Base-by-base conservation (phyloP, 202 grass and related monocot species). In the Eragrostis tef region DNA sequence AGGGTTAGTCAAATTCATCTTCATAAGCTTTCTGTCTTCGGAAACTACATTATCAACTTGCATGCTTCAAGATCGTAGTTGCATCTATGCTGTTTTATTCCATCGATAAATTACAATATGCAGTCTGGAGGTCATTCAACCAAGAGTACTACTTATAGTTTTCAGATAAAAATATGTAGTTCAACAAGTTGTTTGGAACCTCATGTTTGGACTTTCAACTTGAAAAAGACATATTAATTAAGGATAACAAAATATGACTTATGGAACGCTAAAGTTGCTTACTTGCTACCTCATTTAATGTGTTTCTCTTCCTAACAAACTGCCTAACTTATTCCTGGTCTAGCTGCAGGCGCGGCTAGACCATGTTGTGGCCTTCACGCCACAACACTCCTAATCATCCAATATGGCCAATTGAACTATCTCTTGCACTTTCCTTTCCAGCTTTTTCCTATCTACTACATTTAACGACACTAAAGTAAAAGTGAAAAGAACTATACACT, bases 141-240 rank as follows among this genome's bases (percentile, higher is more conserved):
- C 54, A 20, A 54, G 51, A 54, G 47, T 42, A 24, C 61, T 62
- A 77, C 4, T 49, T 65, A 29, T 85, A 71, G 11, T 12, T 50
- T n/a, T 77, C 57, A 77, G 21, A 68, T 67, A 42, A 68, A 66
- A 70, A 66, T 7, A n/a, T 66, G 8, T 48, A 77, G 71, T 26
- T 63, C n/a, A 42, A 0, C 41, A 79, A 64, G 34, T 78, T 74
- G 22, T 68, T 19, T 14, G 17, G 14, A 61, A 19, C 6, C 42
- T 79, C 29, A 79, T 74, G 26, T 44, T 74, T 67, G 44, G 36
- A 58, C 43, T 60, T 79, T 83, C 42, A 73, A 25, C 59, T 59
- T 79, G 16, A 60, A 87, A 83, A 79, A 51, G 48, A 15, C 24
- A 20, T 34, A 64, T 24, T 24, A 69, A 71, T 71, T 50, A 71